These are phyloP conservation scores for Arthonia radiata DNA, from an alignment of 495 filamentous ascomycete species.

Conservation along the genomic window DNA sequence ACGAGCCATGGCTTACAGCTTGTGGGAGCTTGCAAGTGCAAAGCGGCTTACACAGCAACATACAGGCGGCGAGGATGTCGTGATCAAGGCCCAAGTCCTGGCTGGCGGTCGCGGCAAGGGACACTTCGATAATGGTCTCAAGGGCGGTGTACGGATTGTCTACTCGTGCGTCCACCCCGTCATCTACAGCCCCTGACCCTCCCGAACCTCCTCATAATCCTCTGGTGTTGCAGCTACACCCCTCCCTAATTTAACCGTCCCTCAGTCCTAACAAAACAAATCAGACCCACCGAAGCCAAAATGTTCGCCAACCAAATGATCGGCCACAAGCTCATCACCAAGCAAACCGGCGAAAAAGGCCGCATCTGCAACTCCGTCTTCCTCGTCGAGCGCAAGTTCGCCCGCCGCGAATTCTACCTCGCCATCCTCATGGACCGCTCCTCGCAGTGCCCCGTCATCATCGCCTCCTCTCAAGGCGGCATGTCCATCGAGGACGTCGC, in stretches of 20 bases:
- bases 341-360: constrained; percentile 84
- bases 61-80: constrained; percentile 73
- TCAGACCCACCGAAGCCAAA: constrained; percentile 57
- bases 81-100: constrained; percentile 98
- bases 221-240: no score
- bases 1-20: no score
- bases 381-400: constrained; percentile 98
- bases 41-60: constrained; percentile 4
- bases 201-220: no score
- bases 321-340: constrained; percentile 96
- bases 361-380: constrained; percentile 89
- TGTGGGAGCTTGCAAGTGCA: constrained; percentile 1
- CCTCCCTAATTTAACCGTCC: constrained; percentile 2
- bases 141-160: constrained; percentile 94
- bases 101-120: constrained; percentile 95
- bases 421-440: constrained; percentile 92
- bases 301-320: constrained; percentile 99
- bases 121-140: constrained; percentile 89
- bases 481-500: constrained; percentile 98
- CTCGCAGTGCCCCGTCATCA: constrained; percentile 79
- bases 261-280: constrained; percentile 1
- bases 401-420: constrained; percentile 95
- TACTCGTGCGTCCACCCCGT: constrained; percentile 45
- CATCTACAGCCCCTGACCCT: neutral
- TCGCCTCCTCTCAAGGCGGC: constrained; percentile 90